phyloP scores from a whole-genome alignment of 371 early-diverging fungal genomes.

The Saksenaea vasiformis region DNA sequence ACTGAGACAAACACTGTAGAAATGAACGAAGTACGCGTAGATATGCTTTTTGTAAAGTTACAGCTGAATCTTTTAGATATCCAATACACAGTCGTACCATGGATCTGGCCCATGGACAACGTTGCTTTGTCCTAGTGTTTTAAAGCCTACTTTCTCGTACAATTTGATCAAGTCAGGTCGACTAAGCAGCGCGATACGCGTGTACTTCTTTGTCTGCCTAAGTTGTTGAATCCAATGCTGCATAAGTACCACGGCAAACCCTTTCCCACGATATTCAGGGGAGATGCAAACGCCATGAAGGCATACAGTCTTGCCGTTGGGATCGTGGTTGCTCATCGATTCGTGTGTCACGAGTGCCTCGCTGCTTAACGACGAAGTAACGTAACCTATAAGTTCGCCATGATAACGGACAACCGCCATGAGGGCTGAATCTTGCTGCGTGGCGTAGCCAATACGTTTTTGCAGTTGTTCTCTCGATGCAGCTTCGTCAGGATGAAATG shows the following conservation, averaged over 20 bases:
- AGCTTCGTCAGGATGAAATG: constrained; percentile 67
- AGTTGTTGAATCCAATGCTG: constrained; percentile 47
- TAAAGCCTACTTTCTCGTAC: constrained; percentile 68
- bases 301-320: constrained; percentile 63
- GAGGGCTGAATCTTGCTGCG: constrained; percentile 43
- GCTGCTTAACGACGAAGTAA: constrained; percentile 56
- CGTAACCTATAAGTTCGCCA: constrained; percentile 54
- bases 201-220: constrained; percentile 33
- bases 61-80: no score
- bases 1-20: no score
- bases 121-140: constrained; percentile 49
- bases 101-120: constrained; percentile 71
- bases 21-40: background rate
- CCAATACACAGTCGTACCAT: constrained; percentile 52
- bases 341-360: constrained; percentile 58
- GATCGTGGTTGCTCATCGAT: constrained; percentile 68
- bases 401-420: constrained; percentile 53
- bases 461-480: constrained; percentile 58
- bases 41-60: no score
- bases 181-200: constrained; percentile 59
- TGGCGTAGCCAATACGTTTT: constrained; percentile 54
- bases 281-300: constrained; percentile 71
- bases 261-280: constrained; percentile 51
- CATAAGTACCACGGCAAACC: constrained; percentile 58
- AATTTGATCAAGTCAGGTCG: constrained; percentile 55